A percentile compares a stretch with the other conserved stretches of the same genome.
Evolutionary conservation across 805 yeast species (phyloP).

Genomic region (Babjeviella inositovora): DNA sequence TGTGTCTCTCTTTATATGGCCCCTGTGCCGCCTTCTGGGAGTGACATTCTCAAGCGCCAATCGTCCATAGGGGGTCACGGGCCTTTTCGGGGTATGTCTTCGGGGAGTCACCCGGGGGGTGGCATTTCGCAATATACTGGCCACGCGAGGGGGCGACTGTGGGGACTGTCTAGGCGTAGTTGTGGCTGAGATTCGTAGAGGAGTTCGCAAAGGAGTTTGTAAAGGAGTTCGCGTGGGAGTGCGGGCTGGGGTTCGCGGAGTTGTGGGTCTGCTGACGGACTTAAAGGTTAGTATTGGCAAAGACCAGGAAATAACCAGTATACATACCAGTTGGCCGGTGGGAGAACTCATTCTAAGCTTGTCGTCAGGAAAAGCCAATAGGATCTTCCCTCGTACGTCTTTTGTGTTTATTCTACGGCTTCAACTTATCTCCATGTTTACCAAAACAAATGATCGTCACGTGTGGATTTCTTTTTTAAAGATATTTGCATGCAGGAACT

Average conservation of each 20-base stretch:
- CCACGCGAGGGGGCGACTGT: background rate
- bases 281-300: background rate
- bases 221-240: background rate
- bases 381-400: background rate
- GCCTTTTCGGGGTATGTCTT: constrained; percentile 1
- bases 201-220: background rate
- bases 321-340: too few species aligned
- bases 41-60: background rate
- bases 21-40: background rate
- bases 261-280: background rate
- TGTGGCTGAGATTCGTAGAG: background rate
- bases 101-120: background rate
- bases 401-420: background rate
- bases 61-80: background rate
- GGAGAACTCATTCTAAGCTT: too few species aligned
- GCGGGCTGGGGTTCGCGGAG: constrained; percentile 1
- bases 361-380: background rate
- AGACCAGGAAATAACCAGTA: too few species aligned
- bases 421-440: background rate
- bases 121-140: too few species aligned
- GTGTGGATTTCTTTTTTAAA: too few species aligned
- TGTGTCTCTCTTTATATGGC: constrained; percentile 4
- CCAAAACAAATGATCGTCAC: background rate
- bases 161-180: background rate
- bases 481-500: too few species aligned